phyloP scores from a whole-genome alignment of 352 stramenopile species.

The Aphanomyces invadans region DNA sequence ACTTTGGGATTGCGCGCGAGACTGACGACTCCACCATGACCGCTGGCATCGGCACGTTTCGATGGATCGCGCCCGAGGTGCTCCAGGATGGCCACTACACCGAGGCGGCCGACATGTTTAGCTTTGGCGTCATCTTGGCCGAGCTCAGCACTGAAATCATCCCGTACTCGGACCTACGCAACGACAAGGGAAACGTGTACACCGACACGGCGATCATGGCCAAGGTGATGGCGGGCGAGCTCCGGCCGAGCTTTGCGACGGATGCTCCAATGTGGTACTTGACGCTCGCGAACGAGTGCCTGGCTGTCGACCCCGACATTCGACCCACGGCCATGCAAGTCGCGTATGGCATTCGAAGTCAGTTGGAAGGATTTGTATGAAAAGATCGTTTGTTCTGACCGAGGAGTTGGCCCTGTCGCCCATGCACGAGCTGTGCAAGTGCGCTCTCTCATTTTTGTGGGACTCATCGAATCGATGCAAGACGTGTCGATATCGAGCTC shows the following conservation, averaged over 20 bases:
- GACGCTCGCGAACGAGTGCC: not conserved
- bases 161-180: slow-evolving; percentile 18
- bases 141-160: slow-evolving; percentile 44
- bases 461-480: too few relatives aligned
- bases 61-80: slow-evolving; percentile 52
- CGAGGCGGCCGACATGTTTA: slow-evolving; percentile 50
- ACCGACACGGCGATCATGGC: slow-evolving; percentile 19
- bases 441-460: too few relatives aligned
- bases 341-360: slow-evolving; percentile 1
- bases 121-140: slow-evolving; percentile 65
- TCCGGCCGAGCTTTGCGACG: slow-evolving; percentile 2
- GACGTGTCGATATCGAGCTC: too few relatives aligned
- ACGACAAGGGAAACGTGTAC: slow-evolving; percentile 8
- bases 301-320: not conserved
- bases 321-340: slow-evolving; percentile 13
- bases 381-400: too few relatives aligned
- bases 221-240: slow-evolving; percentile 20
- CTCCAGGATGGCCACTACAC: slow-evolving; percentile 54
- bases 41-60: slow-evolving; percentile 41
- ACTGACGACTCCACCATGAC: slow-evolving; percentile 58
- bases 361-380: not conserved
- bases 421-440: too few relatives aligned
- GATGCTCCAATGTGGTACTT: slow-evolving; percentile 8
- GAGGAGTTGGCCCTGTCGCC: too few relatives aligned
- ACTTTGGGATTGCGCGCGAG: slow-evolving; percentile 62